Conservation (phyloP, 2,329 filamentous ascomycete species). For the Trichoderma breve region DNA sequence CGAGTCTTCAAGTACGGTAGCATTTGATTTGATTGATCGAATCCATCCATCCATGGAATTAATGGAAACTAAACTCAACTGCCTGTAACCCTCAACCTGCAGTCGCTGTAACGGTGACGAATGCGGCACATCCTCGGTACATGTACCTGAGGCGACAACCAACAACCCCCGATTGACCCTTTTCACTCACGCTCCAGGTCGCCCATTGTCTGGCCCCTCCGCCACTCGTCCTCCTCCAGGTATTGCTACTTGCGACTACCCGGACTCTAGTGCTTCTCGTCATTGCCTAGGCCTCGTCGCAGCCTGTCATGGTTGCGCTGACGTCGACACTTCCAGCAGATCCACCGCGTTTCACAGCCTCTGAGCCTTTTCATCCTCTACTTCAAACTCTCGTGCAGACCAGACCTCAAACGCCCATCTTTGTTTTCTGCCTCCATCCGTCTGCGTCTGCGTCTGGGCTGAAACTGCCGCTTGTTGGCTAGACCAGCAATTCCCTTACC, state of each 20-base stretch:
- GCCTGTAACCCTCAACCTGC: neutral
- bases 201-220: constrained; percentile 7
- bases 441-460: constrained; percentile 9
- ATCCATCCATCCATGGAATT: neutral
- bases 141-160: constrained; percentile 18
- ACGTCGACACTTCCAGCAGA: constrained; percentile 44
- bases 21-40: neutral
- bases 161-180: neutral
- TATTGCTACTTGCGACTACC: neutral
- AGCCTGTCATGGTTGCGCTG: constrained; percentile 40
- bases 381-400: neutral
- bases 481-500: constrained; percentile 4
- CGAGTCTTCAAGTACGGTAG: neutral
- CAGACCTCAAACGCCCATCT: constrained; percentile 17
- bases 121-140: constrained; percentile 28
- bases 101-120: constrained; percentile 2
- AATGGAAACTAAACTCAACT: neutral
- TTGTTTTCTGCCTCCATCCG: constrained; percentile 20
- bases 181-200: constrained; percentile 2
- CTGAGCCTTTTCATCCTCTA: constrained; percentile 25
- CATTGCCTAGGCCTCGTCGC: constrained; percentile 2
- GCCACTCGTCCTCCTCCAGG: neutral
- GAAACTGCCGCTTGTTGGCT: constrained; percentile 3
- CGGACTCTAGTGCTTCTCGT: constrained; percentile 5
- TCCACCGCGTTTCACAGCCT: constrained; percentile 36